These are phyloP conservation scores for Stagonosporopsis chrysanthemi DNA, from an alignment of 2,329 filamentous ascomycete species.

Conservation along the genomic window DNA sequence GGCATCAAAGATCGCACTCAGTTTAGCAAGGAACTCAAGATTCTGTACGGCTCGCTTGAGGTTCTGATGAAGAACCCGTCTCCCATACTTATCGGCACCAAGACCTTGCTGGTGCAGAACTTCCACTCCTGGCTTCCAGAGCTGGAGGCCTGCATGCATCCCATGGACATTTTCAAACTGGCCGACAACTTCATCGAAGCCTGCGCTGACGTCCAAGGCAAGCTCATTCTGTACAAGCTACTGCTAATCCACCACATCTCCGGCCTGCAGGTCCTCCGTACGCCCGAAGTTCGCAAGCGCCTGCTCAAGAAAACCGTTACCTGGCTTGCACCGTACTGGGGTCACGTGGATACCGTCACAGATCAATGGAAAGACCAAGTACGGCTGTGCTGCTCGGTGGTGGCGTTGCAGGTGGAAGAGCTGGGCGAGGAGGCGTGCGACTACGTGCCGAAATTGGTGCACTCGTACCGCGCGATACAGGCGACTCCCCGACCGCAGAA, in stretches of 20 bases:
- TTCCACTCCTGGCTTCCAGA: slow-evolving; percentile 98
- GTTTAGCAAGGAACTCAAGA: slow-evolving; percentile 83
- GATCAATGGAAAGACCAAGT: slow-evolving; percentile 94
- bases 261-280: slow-evolving; percentile 79
- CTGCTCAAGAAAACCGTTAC: slow-evolving; percentile 82
- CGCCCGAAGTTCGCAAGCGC: slow-evolving; percentile 75
- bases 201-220: slow-evolving; percentile 85
- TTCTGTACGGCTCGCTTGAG: slow-evolving; percentile 89
- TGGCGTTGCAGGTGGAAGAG: slow-evolving; percentile 83
- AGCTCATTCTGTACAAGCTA: slow-evolving; percentile 89
- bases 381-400: slow-evolving; percentile 88
- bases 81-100: slow-evolving; percentile 87
- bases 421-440: slow-evolving; percentile 83
- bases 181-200: slow-evolving; percentile 94
- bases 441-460: slow-evolving; percentile 88
- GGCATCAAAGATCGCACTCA: slow-evolving; percentile 78
- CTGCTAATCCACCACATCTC: slow-evolving; percentile 93
- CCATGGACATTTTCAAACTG: slow-evolving; percentile 87
- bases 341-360: slow-evolving; percentile 72
- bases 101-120: slow-evolving; percentile 93
- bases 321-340: slow-evolving; percentile 96
- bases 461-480: slow-evolving; percentile 83
- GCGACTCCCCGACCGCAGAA: slow-evolving; percentile 67
- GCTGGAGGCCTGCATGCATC: slow-evolving; percentile 75
- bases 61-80: slow-evolving; percentile 86